Evolutionary conservation across 2,329 filamentous ascomycete species (phyloP).

Genomic region (Aspergillus aculeatus): DNA sequence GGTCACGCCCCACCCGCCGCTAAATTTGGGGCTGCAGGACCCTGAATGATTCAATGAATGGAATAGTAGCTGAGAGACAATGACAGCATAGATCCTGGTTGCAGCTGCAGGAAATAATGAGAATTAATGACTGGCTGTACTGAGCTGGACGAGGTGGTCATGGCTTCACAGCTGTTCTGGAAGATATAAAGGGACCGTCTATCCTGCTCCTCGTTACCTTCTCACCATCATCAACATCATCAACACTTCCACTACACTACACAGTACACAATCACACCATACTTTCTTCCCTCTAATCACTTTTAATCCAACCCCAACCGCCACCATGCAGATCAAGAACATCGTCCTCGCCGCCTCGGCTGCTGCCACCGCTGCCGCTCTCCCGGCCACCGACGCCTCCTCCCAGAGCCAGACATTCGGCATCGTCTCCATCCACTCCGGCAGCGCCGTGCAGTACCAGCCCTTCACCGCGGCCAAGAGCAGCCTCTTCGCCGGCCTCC

Average conservation of each 20-base stretch:
- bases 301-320: neutral
- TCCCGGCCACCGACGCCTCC: constrained; percentile 19
- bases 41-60: neutral
- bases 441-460: constrained; percentile 50
- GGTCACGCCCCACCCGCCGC: neutral
- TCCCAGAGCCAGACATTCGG: constrained; percentile 42
- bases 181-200: neutral
- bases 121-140: neutral
- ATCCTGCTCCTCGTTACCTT: neutral
- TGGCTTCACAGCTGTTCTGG: neutral
- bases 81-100: neutral
- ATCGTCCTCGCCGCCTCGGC: constrained; percentile 30
- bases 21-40: neutral
- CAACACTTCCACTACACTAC: neutral
- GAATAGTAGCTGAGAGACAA: no score
- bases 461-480: constrained; percentile 46
- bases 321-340: constrained; percentile 32
- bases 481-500: constrained; percentile 47
- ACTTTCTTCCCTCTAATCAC: neutral
- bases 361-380: constrained; percentile 29
- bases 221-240: neutral
- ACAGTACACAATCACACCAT: neutral
- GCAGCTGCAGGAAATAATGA: neutral
- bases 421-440: constrained; percentile 53
- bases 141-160: neutral